phyloP scores from a whole-genome alignment of 2,329 filamentous ascomycete species.

The Paracoccidioides brasiliensis region DNA sequence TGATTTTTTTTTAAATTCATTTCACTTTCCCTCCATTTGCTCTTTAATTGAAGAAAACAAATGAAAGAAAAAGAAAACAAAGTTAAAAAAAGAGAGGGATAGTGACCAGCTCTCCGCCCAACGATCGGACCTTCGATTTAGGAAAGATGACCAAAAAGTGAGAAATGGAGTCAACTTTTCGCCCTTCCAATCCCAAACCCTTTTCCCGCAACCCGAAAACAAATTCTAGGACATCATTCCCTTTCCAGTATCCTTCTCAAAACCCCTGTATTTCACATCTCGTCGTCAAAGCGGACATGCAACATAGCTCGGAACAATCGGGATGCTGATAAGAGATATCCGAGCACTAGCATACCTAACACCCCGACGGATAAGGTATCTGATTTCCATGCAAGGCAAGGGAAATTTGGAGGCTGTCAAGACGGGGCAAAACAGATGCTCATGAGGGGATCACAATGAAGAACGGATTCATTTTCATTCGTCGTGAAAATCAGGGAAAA shows the following conservation, averaged over 20 bases:
- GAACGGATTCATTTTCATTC: background rate
- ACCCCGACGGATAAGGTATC: too few species aligned
- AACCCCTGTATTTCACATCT: slow-evolving; percentile 7
- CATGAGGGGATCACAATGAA: too few species aligned
- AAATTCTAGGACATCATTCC: slow-evolving; percentile 7
- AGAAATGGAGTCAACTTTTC: background rate
- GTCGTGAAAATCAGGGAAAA: background rate
- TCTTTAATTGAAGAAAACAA: slow-evolving; percentile 1
- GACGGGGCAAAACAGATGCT: too few species aligned
- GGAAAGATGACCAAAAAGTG: slow-evolving; percentile 8
- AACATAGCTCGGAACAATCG: slow-evolving; percentile 1
- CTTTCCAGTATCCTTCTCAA: slow-evolving; percentile 3
- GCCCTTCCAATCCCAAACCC: slow-evolving; percentile 1
- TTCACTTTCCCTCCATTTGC: background rate
- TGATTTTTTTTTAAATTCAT: background rate
- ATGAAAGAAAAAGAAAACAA: slow-evolving; percentile 10
- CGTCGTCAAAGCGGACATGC: background rate
- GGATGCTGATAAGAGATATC: background rate
- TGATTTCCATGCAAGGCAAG: too few species aligned
- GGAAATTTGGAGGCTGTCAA: too few species aligned
- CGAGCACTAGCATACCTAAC: background rate
- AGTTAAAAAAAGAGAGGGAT: slow-evolving; percentile 10
- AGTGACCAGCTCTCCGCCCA: slow-evolving; percentile 25
- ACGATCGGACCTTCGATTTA: slow-evolving; percentile 11
- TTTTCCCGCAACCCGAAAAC: slow-evolving; percentile 25